Evolutionary conservation across 106 monocot genomes (phyloP).

Genomic region (Phalaenopsis equestris): DNA sequence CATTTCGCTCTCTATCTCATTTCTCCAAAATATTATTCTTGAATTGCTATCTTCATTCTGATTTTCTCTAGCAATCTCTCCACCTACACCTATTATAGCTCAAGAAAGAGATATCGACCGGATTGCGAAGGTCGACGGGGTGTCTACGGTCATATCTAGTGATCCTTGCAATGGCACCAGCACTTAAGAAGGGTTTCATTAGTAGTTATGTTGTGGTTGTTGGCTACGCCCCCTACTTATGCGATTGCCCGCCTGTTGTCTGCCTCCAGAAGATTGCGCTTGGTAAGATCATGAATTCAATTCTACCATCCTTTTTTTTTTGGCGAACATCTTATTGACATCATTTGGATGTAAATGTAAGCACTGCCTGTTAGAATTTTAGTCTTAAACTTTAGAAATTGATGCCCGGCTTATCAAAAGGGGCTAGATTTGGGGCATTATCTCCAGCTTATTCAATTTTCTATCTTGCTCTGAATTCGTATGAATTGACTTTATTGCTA

Average conservation of each 20-base stretch:
- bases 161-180: slow-evolving; percentile 57
- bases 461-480: not conserved
- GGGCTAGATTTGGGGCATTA: not conserved
- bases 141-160: slow-evolving; percentile 52
- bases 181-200: slow-evolving; percentile 45
- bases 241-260: slow-evolving; percentile 60
- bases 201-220: slow-evolving; percentile 1
- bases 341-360: not conserved
- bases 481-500: not conserved
- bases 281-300: slow-evolving; percentile 17
- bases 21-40: not conserved
- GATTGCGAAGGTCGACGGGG: slow-evolving; percentile 26
- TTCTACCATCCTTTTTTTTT: not conserved
- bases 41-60: no score
- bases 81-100: not conserved
- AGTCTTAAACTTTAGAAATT: not conserved
- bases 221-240: slow-evolving; percentile 48
- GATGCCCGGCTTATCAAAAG: no score
- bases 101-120: slow-evolving; percentile 11
- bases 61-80: not conserved
- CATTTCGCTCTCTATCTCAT: not conserved
- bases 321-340: not conserved
- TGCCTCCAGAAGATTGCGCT: slow-evolving; percentile 59
- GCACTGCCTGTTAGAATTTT: not conserved
- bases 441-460: not conserved